Evolutionary conservation across 441 rosid species (phyloP), one percentile per base, ranked within the genome.

Genomic region (Capsella rubella): DNA sequence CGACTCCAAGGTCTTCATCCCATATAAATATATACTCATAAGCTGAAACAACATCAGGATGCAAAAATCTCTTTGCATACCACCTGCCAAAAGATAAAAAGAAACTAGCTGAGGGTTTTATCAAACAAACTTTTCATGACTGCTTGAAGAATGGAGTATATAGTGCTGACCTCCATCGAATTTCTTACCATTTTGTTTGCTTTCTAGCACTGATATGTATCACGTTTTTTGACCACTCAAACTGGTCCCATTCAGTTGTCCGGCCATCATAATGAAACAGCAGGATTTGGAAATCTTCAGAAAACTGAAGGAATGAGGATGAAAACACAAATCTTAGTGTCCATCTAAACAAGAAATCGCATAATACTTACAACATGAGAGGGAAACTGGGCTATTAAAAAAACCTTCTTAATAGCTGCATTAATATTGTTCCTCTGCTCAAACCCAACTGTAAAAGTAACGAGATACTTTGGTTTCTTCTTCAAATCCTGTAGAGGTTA

Each of bases 1-100:
- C 90, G 46, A 89, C 84, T 45, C 88, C 91, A 76, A 89, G 90
- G 78, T 89, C 92, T 80, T 88, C 92, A 68, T 88, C 92, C 92
- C 92, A 88, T 62, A 86, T 85, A 69, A 88, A 86, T 74, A 89
- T 87, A 72, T 82, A 89, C 79, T 89, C 91, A 54, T 87, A 89
- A 63, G 90, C 82, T 16, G 94, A 86, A 5, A 86, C 87, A 10
- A 87, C 52, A 83, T 89, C 90, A 64, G 94, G 94, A 86, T 89
- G 94, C 84, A 89, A 78, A 76, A 89, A 89, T 71, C 94, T 84
- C 79, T 89, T 89, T 1, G 91, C 91, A 16, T 84, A 89, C 94
- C 94, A 89, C 94, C 91, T 89, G 79, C 56, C 46, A 58, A 74
- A 35, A 66, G 8, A 6, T 51, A 55, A 47, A 59, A 6, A 40